phyloP scores from a whole-genome alignment of 2,329 filamentous ascomycete genomes.

The Trichophaea hybrida region DNA sequence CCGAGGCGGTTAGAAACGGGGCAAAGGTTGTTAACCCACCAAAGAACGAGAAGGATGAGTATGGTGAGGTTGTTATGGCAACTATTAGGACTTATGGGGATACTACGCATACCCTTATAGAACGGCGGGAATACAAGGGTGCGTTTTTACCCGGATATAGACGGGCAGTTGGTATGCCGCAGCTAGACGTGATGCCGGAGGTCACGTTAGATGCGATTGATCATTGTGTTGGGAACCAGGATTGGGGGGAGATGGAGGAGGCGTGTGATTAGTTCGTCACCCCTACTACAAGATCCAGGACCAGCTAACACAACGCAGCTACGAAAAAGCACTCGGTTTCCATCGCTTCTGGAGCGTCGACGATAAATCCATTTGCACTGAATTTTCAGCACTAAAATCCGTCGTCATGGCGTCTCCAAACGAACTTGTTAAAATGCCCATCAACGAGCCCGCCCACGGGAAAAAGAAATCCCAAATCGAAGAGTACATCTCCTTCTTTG shows the following conservation, averaged over 20 bases:
- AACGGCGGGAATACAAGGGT: slow-evolving; percentile 53
- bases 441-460: slow-evolving; percentile 85
- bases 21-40: slow-evolving; percentile 50
- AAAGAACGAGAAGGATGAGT: slow-evolving; percentile 39
- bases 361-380: slow-evolving; percentile 81
- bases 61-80: slow-evolving; percentile 57
- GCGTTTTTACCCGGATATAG: slow-evolving; percentile 74
- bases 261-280: slow-evolving; percentile 43
- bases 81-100: slow-evolving; percentile 87
- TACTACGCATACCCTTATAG: slow-evolving; percentile 84
- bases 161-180: slow-evolving; percentile 37
- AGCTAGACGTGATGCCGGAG: slow-evolving; percentile 9
- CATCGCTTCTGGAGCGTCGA: slow-evolving; percentile 97
- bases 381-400: slow-evolving; percentile 75
- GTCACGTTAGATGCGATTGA: slow-evolving; percentile 65
- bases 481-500: slow-evolving; percentile 82
- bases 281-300: not conserved
- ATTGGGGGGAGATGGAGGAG: slow-evolving; percentile 74
- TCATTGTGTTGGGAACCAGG: slow-evolving; percentile 95
- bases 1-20: slow-evolving; percentile 52
- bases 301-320: slow-evolving; percentile 42
- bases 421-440: slow-evolving; percentile 89
- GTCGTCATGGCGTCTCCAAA: slow-evolving; percentile 82
- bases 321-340: slow-evolving; percentile 80
- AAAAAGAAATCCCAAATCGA: slow-evolving; percentile 92